Evolutionary conservation across 345 rosid species (phyloP), one percentile per base, ranked within the genome.

Genomic region (Excoecaria cochinchinensis): DNA sequence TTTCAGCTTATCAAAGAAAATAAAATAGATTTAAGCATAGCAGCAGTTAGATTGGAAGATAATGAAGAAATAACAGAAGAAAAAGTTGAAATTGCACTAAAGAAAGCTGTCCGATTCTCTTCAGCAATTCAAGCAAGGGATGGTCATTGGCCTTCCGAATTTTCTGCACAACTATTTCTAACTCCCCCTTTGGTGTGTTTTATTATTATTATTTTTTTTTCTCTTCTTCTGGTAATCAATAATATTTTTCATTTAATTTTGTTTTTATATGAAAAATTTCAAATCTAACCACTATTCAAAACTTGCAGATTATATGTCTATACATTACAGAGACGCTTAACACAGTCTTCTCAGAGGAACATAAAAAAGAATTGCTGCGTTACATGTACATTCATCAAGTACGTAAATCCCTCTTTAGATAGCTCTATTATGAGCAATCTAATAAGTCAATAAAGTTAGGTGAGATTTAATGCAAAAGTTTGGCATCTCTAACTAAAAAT

Each of bases 351-450:
- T 83, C 91, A 53, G 68, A 61, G 0, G 89, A 88, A 70, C 95
- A 90, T 76, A 84, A 75, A 24, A 87, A 76, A 60, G 92, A 89
- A 81, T 83, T 84, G 58, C 74, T 83, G 59, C 87, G 92, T 3
- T 83, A 92, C 73, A 71, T 88, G 6, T 89, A 86, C 24, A 89
- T 88, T 72, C 90, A 90, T 66, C 97, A 87, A 86, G 94, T 86
- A 66, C 15, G 51, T 70, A 53, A 51, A 31, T 31, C 31, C 1
- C 31, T 31, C 31, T 31, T 31, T 31, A 31, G 31, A 31, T 31
- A 31, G 31, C 31, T 31, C 31, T 31, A 31, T 31, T 31, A 31
- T 31, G 31, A 31, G 31, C 2, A 0, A 31, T 2, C 31, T 31
- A 31, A 31, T 2, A 31, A 31, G 31, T 31, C 31, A 31, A 31